phyloP scores from a whole-genome alignment of 495 filamentous ascomycete genomes.

The Penicillium pulvis region DNA sequence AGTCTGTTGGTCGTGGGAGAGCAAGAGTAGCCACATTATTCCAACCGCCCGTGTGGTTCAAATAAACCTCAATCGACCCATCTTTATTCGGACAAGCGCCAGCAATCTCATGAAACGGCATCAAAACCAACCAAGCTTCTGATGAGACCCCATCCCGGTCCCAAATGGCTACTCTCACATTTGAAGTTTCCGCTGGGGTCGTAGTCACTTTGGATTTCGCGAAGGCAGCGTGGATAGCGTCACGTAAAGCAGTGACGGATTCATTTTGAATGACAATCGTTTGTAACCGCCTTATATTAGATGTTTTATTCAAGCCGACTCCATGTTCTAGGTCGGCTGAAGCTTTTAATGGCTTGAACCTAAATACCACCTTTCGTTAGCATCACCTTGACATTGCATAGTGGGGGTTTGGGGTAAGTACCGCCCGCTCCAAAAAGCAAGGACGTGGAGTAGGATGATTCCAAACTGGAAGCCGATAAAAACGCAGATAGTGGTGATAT shows the following conservation, averaged over 20 bases:
- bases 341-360: too few species aligned
- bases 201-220: neutral
- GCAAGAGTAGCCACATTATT: neutral
- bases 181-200: neutral
- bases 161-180: neutral
- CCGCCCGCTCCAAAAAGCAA: too few species aligned
- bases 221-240: neutral
- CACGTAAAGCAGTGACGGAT: neutral
- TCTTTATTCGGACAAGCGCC: neutral
- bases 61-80: neutral
- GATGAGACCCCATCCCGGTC: neutral
- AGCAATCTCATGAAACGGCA: neutral
- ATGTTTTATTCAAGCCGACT: too few species aligned
- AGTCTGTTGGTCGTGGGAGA: neutral
- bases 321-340: too few species aligned
- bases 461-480: too few species aligned
- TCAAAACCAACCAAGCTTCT: neutral
- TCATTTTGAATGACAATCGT: neutral
- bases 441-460: too few species aligned
- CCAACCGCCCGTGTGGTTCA: neutral
- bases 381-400: too few species aligned
- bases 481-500: too few species aligned
- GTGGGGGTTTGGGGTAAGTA: too few species aligned
- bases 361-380: too few species aligned
- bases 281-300: neutral